Conservation (phyloP, 2,329 filamentous ascomycete genomes). For the Alternaria rosae region DNA sequence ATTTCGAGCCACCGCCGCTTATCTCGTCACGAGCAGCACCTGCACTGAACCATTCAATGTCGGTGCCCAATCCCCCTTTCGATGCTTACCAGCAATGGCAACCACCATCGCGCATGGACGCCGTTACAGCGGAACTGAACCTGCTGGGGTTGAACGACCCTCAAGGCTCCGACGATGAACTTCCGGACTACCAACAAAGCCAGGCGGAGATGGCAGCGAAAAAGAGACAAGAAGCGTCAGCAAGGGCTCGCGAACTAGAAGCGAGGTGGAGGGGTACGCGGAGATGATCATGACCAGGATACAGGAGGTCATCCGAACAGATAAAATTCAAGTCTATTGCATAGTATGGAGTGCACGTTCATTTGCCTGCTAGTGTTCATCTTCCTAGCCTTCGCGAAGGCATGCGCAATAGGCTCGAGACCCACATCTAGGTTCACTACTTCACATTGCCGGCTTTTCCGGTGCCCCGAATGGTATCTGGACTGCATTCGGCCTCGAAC, state of each 20-base stretch:
- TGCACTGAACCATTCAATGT: conserved; percentile 14
- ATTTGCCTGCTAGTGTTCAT: background rate
- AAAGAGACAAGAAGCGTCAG: conserved; percentile 52
- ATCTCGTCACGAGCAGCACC: conserved; percentile 19
- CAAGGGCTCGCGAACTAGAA: conserved; percentile 55
- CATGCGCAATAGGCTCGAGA: background rate
- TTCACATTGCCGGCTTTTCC: background rate
- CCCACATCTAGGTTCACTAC: background rate
- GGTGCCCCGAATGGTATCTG: background rate
- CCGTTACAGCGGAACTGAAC: conserved; percentile 41
- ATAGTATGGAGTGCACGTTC: background rate
- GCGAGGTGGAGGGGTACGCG: conserved; percentile 49
- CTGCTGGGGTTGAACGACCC: conserved; percentile 42
- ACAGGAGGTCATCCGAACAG: background rate
- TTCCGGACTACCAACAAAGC: conserved; percentile 58
- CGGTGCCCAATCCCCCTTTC: conserved; percentile 5
- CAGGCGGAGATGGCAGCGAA: conserved; percentile 55
- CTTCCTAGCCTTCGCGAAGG: background rate
- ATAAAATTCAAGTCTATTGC: background rate
- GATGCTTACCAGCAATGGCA: conserved; percentile 25
- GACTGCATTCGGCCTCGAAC: background rate
- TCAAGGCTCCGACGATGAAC: conserved; percentile 45
- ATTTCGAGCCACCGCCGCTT: conserved; percentile 28
- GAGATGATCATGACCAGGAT: background rate
- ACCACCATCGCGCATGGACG: conserved; percentile 29